These are phyloP conservation scores for Poteriospumella lacustris DNA, from an alignment of 108 stramenopile genomes.

Conservation along the genomic window DNA sequence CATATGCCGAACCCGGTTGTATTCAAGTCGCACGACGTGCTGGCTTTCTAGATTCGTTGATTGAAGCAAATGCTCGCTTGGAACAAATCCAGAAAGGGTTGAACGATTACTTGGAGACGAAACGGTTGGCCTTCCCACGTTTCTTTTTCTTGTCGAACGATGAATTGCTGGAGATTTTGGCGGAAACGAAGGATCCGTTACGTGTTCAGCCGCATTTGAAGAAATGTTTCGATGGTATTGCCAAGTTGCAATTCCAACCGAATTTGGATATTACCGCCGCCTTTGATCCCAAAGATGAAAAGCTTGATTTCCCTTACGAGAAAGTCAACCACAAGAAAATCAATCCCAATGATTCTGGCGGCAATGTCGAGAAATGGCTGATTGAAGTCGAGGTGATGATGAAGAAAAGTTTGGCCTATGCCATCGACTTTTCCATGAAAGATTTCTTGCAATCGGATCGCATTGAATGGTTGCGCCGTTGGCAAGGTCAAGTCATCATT, in stretches of 20 bases:
- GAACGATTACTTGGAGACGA: slow-evolving; percentile 62
- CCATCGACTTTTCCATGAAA: slow-evolving; percentile 47
- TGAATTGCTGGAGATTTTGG: slow-evolving; percentile 61
- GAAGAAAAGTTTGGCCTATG: slow-evolving; percentile 43
- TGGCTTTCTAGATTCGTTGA: slow-evolving; percentile 48
- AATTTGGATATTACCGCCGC: slow-evolving; percentile 59
- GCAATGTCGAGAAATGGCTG: slow-evolving; percentile 66
- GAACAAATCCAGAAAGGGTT: slow-evolving; percentile 58
- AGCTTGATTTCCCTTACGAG: slow-evolving; percentile 52
- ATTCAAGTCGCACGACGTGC: slow-evolving; percentile 46
- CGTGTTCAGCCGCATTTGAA: slow-evolving; percentile 66
- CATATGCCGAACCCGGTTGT: slow-evolving; percentile 50
- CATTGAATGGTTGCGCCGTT: slow-evolving; percentile 49
- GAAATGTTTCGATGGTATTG: slow-evolving; percentile 68
- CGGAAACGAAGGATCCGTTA: slow-evolving; percentile 64
- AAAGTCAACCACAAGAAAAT: slow-evolving; percentile 50
- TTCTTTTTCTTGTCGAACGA: slow-evolving; percentile 61
- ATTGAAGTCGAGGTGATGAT: slow-evolving; percentile 56
- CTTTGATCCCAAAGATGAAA: slow-evolving; percentile 57
- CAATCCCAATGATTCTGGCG: slow-evolving; percentile 62
- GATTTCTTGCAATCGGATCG: slow-evolving; percentile 37
- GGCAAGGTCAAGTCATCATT: slow-evolving; percentile 60
- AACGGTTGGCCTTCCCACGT: slow-evolving; percentile 58
- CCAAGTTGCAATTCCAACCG: slow-evolving; percentile 54
- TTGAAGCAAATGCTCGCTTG: slow-evolving; percentile 58